Conservation (phyloP, 2,329 filamentous ascomycete genomes). For the Penicillium sp. region DNA sequence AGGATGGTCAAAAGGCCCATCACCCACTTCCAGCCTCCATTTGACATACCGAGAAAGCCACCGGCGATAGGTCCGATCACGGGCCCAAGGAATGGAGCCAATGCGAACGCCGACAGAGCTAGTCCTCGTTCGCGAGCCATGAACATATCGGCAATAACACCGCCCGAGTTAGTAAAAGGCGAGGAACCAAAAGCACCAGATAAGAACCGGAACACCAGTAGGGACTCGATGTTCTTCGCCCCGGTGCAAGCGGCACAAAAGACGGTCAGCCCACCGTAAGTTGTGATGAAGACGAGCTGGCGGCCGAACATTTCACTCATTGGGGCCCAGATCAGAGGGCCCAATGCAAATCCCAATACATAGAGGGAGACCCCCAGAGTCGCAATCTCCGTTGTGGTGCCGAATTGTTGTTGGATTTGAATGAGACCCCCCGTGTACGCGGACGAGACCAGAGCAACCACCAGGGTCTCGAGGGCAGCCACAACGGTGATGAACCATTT, state of each 20-base stretch:
- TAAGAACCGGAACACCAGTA: conserved; percentile 68
- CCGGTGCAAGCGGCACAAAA: conserved; percentile 63
- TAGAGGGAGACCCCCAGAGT: conserved; percentile 48
- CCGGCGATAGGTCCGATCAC: conserved; percentile 64
- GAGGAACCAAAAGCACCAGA: conserved; percentile 62
- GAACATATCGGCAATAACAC: conserved; percentile 64
- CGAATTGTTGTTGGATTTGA: conserved; percentile 38
- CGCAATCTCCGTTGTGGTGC: conserved; percentile 37
- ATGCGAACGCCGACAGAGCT: conserved; percentile 64
- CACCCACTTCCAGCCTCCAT: conserved; percentile 67
- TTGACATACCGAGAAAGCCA: conserved; percentile 63
- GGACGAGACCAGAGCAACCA: conserved; percentile 45
- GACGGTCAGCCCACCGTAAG: conserved; percentile 49
- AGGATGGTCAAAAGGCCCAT: conserved; percentile 63
- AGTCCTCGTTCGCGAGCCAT: conserved; percentile 53
- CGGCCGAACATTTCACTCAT: conserved; percentile 42
- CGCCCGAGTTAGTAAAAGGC: conserved; percentile 62
- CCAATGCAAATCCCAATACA: conserved; percentile 48
- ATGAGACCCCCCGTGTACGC: conserved; percentile 43
- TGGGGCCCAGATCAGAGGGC: conserved; percentile 48
- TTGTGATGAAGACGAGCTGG: conserved; percentile 35
- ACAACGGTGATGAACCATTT: conserved; percentile 45
- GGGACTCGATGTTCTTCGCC: conserved; percentile 56
- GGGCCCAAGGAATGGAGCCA: conserved; percentile 67
- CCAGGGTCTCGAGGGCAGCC: conserved; percentile 42